phyloP scores from a whole-genome alignment of 139 green algal species.

The Volvox africanus region DNA sequence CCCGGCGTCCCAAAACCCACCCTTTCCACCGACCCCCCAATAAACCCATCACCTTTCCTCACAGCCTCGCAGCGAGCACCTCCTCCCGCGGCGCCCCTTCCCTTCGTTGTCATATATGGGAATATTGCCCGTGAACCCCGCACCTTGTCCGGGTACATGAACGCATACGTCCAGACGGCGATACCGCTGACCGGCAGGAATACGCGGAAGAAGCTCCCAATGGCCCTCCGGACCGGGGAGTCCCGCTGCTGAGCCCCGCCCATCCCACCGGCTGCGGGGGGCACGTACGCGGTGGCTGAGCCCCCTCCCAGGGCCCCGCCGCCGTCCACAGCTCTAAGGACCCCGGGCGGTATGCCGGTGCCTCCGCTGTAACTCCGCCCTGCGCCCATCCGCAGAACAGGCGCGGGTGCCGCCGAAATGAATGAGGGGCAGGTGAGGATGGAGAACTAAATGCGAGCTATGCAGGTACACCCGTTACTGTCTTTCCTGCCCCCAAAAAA shows the following conservation, averaged over 20 bases:
- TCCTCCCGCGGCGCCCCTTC: neutral
- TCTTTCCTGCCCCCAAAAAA: too few relatives aligned
- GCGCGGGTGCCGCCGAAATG: too few relatives aligned
- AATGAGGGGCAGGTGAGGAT: too few relatives aligned
- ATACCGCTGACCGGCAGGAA: conserved; percentile 54
- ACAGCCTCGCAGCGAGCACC: neutral
- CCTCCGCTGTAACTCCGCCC: too few relatives aligned
- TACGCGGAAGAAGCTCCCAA: conserved; percentile 42
- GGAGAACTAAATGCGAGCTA: too few relatives aligned
- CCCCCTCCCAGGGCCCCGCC: neutral
- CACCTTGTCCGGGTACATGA: conserved; percentile 56
- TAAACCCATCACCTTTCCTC: neutral
- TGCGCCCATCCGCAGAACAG: too few relatives aligned
- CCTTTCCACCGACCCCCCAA: neutral
- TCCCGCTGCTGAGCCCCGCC: neutral
- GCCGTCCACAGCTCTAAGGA: neutral
- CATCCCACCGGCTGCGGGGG: neutral
- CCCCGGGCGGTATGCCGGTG: too few relatives aligned
- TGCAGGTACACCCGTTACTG: too few relatives aligned
- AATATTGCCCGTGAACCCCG: neutral
- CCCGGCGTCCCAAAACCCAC: neutral
- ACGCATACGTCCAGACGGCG: conserved; percentile 42
- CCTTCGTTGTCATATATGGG: too few relatives aligned
- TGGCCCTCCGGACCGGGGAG: neutral
- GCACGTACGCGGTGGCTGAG: neutral